phyloP scores from a whole-genome alignment of 2,329 filamentous ascomycete species.

The Mollisiaceae sp. region DNA sequence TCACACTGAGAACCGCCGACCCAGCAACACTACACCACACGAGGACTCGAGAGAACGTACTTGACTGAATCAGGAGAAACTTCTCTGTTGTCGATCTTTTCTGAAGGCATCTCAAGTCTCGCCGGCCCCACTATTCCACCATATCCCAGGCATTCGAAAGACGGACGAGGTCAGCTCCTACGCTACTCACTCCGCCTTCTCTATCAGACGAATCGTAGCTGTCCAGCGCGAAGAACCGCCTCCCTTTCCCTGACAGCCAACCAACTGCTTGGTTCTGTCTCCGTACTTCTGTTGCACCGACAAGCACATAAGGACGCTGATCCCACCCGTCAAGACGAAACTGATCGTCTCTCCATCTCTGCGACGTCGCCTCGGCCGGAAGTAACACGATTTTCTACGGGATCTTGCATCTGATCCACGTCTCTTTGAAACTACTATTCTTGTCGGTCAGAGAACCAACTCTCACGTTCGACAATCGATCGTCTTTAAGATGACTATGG shows the following conservation, averaged over 20 bases:
- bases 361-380: conserved; percentile 29
- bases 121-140: conserved; percentile 25
- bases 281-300: conserved; percentile 26
- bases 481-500: conserved; percentile 78
- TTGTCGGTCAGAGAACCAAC: conserved; percentile 12
- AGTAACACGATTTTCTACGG: conserved; percentile 35
- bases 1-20: neutral
- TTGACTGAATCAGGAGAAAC: conserved; percentile 21
- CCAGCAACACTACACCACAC: conserved; percentile 21
- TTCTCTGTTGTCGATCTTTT: conserved; percentile 34
- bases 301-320: conserved; percentile 44
- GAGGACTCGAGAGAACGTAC: conserved; percentile 17
- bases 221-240: conserved; percentile 18
- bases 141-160: conserved; percentile 25
- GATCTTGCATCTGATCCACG: conserved; percentile 43
- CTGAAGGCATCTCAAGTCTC: conserved; percentile 31
- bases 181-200: conserved; percentile 27
- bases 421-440: conserved; percentile 28
- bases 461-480: conserved; percentile 22
- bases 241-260: conserved; percentile 28
- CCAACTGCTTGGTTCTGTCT: conserved; percentile 32
- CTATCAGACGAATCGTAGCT: conserved; percentile 28
- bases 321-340: conserved; percentile 36
- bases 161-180: conserved; percentile 19
- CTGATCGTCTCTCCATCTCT: conserved; percentile 36